These are phyloP conservation scores for Xylariaceae sp. DNA, from an alignment of 2,329 filamentous ascomycete genomes.

Conservation along the genomic window DNA sequence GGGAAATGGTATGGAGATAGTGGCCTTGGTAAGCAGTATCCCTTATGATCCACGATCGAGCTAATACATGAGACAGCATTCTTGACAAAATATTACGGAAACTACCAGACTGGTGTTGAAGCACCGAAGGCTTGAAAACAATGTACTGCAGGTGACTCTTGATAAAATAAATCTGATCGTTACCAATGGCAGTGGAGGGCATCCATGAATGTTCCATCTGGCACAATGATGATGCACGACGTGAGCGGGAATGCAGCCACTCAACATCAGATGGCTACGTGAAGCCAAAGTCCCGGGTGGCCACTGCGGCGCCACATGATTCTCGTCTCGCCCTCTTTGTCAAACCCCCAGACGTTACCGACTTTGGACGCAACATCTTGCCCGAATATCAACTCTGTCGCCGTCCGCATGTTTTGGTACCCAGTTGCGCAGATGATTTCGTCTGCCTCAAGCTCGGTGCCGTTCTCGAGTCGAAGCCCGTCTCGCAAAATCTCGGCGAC, in stretches of 20 bases:
- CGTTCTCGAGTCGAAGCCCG: slow-evolving; percentile 46
- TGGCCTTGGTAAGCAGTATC: slow-evolving; percentile 7
- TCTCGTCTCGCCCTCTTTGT: slow-evolving; percentile 54
- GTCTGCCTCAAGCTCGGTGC: slow-evolving; percentile 50
- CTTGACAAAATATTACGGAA: slow-evolving; percentile 4
- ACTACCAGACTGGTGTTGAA: slow-evolving; percentile 6
- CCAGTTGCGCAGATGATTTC: slow-evolving; percentile 57
- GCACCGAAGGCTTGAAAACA: background rate
- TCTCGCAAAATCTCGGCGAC: slow-evolving; percentile 44
- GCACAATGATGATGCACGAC: too few species aligned
- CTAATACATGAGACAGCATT: slow-evolving; percentile 6
- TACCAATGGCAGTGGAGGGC: too few species aligned
- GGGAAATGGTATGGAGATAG: slow-evolving; percentile 54
- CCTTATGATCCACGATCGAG: background rate
- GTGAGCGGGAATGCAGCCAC: too few species aligned
- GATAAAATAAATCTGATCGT: too few species aligned
- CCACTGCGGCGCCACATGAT: slow-evolving; percentile 59
- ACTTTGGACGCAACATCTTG: slow-evolving; percentile 57
- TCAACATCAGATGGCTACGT: slow-evolving; percentile 52
- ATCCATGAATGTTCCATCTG: too few species aligned
- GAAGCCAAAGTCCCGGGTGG: slow-evolving; percentile 64
- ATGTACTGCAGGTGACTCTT: too few species aligned
- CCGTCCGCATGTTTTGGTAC: slow-evolving; percentile 65
- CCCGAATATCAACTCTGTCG: slow-evolving; percentile 60
- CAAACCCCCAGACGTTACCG: slow-evolving; percentile 61